Evolutionary conservation across 2,329 filamentous ascomycete genomes (phyloP).

Genomic region (Epichloe amarillans): DNA sequence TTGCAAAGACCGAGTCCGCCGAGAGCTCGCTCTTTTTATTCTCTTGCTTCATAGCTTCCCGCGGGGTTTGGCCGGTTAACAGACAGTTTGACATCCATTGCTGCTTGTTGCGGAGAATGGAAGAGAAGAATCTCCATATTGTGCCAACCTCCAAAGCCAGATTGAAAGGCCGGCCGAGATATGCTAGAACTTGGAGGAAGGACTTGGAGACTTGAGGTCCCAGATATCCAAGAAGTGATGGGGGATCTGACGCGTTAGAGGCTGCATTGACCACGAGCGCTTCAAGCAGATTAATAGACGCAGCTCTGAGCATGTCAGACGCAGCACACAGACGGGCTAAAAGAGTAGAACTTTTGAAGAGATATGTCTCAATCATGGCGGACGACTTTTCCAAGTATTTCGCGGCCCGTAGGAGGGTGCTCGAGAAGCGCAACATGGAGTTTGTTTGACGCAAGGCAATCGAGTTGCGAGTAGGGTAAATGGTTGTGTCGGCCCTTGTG

Average conservation of each 20-base stretch:
- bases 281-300: conserved; percentile 57
- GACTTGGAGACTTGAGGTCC: conserved; percentile 71
- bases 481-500: conserved; percentile 42
- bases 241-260: conserved; percentile 61
- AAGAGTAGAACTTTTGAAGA: conserved; percentile 70
- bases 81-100: conserved; percentile 94
- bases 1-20: conserved; percentile 54
- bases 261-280: conserved; percentile 59
- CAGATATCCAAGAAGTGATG: conserved; percentile 86
- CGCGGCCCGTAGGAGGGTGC: conserved; percentile 56
- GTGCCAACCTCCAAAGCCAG: conserved; percentile 49
- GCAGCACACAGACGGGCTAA: conserved; percentile 64
- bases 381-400: conserved; percentile 49
- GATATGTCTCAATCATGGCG: conserved; percentile 57
- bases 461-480: conserved; percentile 41
- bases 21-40: conserved; percentile 36
- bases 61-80: conserved; percentile 74
- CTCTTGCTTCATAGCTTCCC: conserved; percentile 52
- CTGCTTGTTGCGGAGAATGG: conserved; percentile 77
- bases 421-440: conserved; percentile 52
- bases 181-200: conserved; percentile 66
- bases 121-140: conserved; percentile 77
- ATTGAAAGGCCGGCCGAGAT: conserved; percentile 62
- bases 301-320: conserved; percentile 50
- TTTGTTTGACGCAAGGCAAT: conserved; percentile 49